Percentiles rank a stretch among this genome's conserved stretches.
Conservation (phyloP, 805 yeast genomes). For the Kazachstania africana region DNA sequence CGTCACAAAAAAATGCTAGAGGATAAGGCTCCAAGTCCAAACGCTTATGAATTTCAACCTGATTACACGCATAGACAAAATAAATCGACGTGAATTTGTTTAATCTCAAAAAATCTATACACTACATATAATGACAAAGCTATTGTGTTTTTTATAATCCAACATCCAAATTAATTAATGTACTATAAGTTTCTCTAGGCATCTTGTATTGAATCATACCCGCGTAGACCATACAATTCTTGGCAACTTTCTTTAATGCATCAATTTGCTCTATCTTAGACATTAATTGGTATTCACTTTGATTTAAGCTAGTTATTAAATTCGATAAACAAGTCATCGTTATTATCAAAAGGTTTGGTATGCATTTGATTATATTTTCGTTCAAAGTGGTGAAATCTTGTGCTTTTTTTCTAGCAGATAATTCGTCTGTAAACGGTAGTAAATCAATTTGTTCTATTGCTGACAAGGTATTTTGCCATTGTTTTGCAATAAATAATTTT, state of each 20-base stretch:
- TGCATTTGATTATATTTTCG: conserved; percentile 61
- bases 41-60: conserved; percentile 88
- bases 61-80: conserved; percentile 31
- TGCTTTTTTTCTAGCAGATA: conserved; percentile 52
- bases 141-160: no score
- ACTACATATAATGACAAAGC: not conserved
- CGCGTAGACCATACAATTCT: conserved; percentile 86
- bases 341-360: conserved; percentile 71
- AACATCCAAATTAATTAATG: conserved; percentile 52
- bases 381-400: conserved; percentile 55
- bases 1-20: conserved; percentile 21
- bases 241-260: conserved; percentile 52
- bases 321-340: conserved; percentile 69
- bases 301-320: conserved; percentile 33
- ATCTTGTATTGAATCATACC: conserved; percentile 89
- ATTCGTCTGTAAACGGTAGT: conserved; percentile 51
- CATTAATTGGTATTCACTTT: conserved; percentile 31
- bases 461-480: conserved; percentile 48
- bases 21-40: conserved; percentile 37
- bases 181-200: conserved; percentile 74
- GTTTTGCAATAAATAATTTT: conserved; percentile 39
- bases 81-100: not conserved
- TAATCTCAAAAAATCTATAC: not conserved
- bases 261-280: conserved; percentile 43
- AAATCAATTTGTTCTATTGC: conserved; percentile 49